These are phyloP conservation scores for Populus ilicifolia DNA, from an alignment of 345 rosid genomes.

Conservation along the genomic window DNA sequence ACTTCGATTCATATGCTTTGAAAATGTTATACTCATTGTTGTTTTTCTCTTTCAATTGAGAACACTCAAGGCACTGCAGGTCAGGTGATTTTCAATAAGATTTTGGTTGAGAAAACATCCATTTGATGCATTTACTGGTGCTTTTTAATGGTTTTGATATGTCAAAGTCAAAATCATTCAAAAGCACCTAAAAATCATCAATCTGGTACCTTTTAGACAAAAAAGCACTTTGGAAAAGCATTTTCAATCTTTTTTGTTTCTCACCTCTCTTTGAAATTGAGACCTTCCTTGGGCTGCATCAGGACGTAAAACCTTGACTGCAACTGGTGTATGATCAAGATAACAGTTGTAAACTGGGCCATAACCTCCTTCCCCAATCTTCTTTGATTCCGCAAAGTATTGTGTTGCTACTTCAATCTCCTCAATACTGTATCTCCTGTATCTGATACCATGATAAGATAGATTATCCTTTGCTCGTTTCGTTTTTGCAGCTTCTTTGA, in stretches of 20 bases:
- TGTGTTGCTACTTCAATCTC: constrained; percentile 82
- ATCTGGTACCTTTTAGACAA: no score
- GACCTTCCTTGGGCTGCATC: constrained; percentile 90
- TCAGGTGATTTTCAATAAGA: no score
- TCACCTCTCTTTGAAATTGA: constrained; percentile 88
- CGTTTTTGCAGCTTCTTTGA: constrained; percentile 50
- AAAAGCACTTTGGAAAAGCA: no score
- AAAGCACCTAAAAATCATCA: no score
- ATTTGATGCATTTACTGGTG: no score
- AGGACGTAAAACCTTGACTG: constrained; percentile 81
- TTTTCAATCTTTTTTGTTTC: neutral
- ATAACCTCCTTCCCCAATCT: constrained; percentile 94
- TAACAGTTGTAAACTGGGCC: constrained; percentile 81
- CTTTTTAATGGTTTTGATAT: no score
- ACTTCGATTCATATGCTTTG: no score
- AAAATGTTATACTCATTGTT: no score
- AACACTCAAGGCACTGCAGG: no score
- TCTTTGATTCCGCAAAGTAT: constrained; percentile 40
- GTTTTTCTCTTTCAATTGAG: no score
- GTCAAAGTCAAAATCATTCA: no score
- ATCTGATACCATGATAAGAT: constrained; percentile 37
- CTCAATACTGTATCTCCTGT: constrained; percentile 65
- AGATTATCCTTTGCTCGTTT: constrained; percentile 29
- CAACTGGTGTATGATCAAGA: constrained; percentile 81
- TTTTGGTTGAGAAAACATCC: no score